These are phyloP conservation scores for Fusarium mexicanum DNA, from an alignment of 2,329 filamentous ascomycete genomes.

Conservation along the genomic window DNA sequence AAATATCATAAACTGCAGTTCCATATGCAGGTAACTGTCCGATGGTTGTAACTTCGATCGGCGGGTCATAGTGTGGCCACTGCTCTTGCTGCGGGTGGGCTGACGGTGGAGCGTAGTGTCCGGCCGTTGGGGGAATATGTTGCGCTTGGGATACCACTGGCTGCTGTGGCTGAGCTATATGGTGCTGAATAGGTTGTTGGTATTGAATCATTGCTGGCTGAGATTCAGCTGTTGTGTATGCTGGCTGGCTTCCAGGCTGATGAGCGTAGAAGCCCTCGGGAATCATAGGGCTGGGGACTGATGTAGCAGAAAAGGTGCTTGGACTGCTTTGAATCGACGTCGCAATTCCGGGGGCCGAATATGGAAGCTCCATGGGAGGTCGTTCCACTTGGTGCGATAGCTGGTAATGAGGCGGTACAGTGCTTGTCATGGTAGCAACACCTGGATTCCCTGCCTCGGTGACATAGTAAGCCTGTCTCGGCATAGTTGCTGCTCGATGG, in stretches of 20 bases:
- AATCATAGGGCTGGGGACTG: constrained; percentile 62
- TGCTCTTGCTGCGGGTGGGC: constrained; percentile 57
- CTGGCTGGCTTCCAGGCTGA: constrained; percentile 58
- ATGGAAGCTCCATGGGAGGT: constrained; percentile 61
- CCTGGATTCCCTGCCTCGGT: constrained; percentile 70
- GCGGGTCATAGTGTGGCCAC: constrained; percentile 68
- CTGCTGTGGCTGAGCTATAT: constrained; percentile 48
- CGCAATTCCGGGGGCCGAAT: constrained; percentile 57
- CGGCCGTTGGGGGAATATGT: constrained; percentile 38
- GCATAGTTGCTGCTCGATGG: constrained; percentile 59
- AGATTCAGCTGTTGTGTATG: constrained; percentile 60
- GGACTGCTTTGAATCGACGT: constrained; percentile 68
- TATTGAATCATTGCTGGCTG: constrained; percentile 55
- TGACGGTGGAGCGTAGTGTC: constrained; percentile 50
- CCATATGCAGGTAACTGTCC: constrained; percentile 61
- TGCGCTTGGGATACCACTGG: constrained; percentile 49
- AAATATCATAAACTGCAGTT: constrained; percentile 62
- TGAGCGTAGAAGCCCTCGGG: constrained; percentile 68
- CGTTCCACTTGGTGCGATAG: constrained; percentile 60
- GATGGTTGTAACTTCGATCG: constrained; percentile 66
- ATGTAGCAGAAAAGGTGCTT: constrained; percentile 65
- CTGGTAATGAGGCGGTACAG: constrained; percentile 61
- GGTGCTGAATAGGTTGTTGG: constrained; percentile 54
- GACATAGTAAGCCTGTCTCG: constrained; percentile 63
- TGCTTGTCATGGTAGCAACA: constrained; percentile 68